These are phyloP conservation scores for Cyamopsis tetragonoloba DNA, from an alignment of 306 rosid genomes.

Conservation along the genomic window DNA sequence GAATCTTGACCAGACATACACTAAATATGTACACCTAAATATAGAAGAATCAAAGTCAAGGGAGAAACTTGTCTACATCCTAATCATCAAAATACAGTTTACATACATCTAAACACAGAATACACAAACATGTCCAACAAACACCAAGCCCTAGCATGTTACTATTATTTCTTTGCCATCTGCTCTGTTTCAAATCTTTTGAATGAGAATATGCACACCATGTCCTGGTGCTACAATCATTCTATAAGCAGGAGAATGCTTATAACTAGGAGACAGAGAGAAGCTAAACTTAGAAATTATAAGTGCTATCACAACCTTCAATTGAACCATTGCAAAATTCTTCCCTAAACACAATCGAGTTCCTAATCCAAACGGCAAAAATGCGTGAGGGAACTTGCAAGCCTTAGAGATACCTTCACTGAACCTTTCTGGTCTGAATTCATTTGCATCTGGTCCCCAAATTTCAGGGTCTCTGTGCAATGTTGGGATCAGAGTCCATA, in stretches of 20 bases:
- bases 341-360: constrained; percentile 74
- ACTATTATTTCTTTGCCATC: background rate
- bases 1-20: no score
- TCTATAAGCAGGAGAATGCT: constrained; percentile 66
- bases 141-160: constrained; percentile 14
- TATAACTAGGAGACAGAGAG: constrained; percentile 64
- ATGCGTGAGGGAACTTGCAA: constrained; percentile 66
- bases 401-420: constrained; percentile 68
- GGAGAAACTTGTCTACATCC: background rate
- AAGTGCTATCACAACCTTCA: constrained; percentile 56
- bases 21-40: background rate
- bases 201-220: constrained; percentile 54
- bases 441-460: constrained; percentile 81
- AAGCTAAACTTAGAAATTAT: constrained; percentile 51
- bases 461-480: constrained; percentile 69
- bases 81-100: background rate
- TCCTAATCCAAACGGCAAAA: constrained; percentile 81
- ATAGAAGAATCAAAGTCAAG: background rate
- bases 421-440: constrained; percentile 86
- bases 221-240: constrained; percentile 83
- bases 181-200: constrained; percentile 24
- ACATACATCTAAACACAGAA: background rate
- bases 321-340: constrained; percentile 73
- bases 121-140: background rate
- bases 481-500: constrained; percentile 83